Evolutionary conservation across 2,329 filamentous ascomycete species (phyloP).

Genomic region (Trichophyton equinum): DNA sequence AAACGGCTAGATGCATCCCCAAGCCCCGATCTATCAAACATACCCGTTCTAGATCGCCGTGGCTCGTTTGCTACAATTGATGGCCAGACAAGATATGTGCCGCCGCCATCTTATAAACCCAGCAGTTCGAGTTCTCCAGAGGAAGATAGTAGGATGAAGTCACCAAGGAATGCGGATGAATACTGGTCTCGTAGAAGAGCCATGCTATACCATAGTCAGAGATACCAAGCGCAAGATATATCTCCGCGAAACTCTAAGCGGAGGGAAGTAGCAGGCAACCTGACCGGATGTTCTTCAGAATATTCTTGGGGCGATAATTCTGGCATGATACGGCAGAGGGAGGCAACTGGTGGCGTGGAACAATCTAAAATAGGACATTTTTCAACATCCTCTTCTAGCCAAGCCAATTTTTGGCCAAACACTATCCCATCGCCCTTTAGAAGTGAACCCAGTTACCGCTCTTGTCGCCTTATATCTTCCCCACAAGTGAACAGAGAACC

Average conservation of each 20-base stretch:
- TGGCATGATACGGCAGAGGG: neutral
- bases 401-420: neutral
- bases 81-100: conserved; percentile 5
- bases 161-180: neutral
- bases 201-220: neutral
- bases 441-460: neutral
- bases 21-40: neutral
- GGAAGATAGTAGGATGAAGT: neutral
- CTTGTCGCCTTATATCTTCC: neutral
- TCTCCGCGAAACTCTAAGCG: neutral
- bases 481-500: neutral
- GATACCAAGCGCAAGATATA: neutral
- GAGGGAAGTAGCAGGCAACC: neutral
- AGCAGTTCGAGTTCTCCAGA: no score
- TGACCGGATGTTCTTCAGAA: neutral
- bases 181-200: no score
- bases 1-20: neutral
- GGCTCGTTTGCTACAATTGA: conserved; percentile 4
- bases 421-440: neutral
- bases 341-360: no score
- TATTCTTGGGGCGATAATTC: neutral
- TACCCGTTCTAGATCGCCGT: conserved; percentile 7
- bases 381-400: neutral
- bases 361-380: neutral
- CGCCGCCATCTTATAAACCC: neutral